Conservation (phyloP, 345 rosid genomes). For the Carallia pectinifolia region DNA sequence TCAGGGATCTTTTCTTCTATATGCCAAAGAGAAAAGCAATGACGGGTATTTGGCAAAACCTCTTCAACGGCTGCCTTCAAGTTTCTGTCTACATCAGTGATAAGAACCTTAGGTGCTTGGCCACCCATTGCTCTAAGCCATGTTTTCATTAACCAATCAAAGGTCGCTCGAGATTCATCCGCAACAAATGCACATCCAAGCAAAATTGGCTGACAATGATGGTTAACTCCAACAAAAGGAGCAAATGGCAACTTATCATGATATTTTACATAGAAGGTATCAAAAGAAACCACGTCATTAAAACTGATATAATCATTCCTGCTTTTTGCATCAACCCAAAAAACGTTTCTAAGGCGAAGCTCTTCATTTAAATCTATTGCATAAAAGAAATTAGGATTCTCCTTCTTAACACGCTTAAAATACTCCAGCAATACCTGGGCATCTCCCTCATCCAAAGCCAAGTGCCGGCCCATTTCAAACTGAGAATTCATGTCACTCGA, state of each 20-base stretch:
- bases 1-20: slow-evolving; percentile 27
- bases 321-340: slow-evolving; percentile 28
- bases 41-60: slow-evolving; percentile 21
- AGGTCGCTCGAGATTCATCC: slow-evolving; percentile 20
- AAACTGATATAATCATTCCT: slow-evolving; percentile 26
- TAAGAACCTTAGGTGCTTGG: slow-evolving; percentile 23
- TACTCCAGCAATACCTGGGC: slow-evolving; percentile 23
- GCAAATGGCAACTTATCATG: slow-evolving; percentile 28
- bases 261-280: slow-evolving; percentile 27
- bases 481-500: slow-evolving; percentile 16
- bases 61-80: slow-evolving; percentile 27
- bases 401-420: slow-evolving; percentile 24
- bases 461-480: slow-evolving; percentile 26
- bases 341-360: slow-evolving; percentile 24
- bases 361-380: slow-evolving; percentile 30
- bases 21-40: slow-evolving; percentile 30
- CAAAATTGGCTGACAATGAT: slow-evolving; percentile 27
- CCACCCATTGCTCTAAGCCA: slow-evolving; percentile 37
- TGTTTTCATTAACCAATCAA: slow-evolving; percentile 25
- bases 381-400: slow-evolving; percentile 30
- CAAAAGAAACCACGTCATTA: slow-evolving; percentile 28
- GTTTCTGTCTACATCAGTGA: slow-evolving; percentile 24
- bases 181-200: slow-evolving; percentile 29
- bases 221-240: slow-evolving; percentile 29
- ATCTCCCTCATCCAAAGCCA: slow-evolving; percentile 38